Conservation (phyloP, 2,329 filamentous ascomycete species). For the Alternaria solani region DNA sequence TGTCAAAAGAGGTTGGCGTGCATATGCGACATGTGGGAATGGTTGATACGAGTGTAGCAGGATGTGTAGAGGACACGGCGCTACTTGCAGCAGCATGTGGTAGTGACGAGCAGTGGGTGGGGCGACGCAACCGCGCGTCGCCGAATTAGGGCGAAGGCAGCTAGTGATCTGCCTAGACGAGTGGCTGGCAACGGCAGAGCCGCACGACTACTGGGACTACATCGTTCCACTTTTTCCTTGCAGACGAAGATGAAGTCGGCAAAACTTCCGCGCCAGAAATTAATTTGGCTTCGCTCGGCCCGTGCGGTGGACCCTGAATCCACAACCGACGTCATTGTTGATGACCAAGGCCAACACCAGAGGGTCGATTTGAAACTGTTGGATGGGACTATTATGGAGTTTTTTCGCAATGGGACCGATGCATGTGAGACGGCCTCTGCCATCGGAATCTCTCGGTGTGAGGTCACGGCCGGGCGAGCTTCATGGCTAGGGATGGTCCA, state of each 20-base stretch:
- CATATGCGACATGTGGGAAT: slow-evolving; percentile 18
- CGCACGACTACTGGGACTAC: slow-evolving; percentile 14
- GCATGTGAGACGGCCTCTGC: slow-evolving; percentile 27
- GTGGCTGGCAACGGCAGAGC: slow-evolving; percentile 22
- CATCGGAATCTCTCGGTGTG: slow-evolving; percentile 17
- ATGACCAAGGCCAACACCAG: slow-evolving; percentile 21
- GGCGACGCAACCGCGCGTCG: slow-evolving; percentile 26
- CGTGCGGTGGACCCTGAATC: slow-evolving; percentile 34
- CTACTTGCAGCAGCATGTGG: slow-evolving; percentile 9
- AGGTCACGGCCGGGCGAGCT: slow-evolving; percentile 19
- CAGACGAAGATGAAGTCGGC: neutral
- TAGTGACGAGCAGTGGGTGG: slow-evolving; percentile 31
- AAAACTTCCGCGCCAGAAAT: slow-evolving; percentile 18
- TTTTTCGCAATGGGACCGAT: slow-evolving; percentile 22
- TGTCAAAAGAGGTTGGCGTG: slow-evolving; percentile 13
- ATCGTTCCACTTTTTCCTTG: slow-evolving; percentile 1
- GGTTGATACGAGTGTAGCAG: slow-evolving; percentile 18
- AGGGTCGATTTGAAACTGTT: slow-evolving; percentile 40
- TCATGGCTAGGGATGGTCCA: slow-evolving; percentile 8
- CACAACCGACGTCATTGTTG: slow-evolving; percentile 42
- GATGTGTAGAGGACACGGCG: slow-evolving; percentile 15
- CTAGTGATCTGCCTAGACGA: slow-evolving; percentile 9
- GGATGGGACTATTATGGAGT: slow-evolving; percentile 36
- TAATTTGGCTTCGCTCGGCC: slow-evolving; percentile 17
- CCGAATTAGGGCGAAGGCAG: slow-evolving; percentile 23